phyloP scores from a whole-genome alignment of 2,329 filamentous ascomycete species.

The Apiospora rasikravindrae region DNA sequence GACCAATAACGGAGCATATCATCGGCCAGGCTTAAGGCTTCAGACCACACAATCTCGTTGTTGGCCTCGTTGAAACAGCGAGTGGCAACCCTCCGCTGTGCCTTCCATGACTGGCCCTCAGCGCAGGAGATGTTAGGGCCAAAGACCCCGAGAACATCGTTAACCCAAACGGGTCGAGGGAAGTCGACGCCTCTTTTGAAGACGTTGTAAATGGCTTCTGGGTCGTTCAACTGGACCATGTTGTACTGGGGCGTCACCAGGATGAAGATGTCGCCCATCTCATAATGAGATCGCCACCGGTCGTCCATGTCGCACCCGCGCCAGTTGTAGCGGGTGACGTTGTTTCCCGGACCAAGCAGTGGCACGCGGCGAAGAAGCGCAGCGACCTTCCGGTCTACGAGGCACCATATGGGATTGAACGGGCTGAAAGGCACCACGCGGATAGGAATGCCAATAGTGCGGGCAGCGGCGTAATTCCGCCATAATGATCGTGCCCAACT shows the following conservation, averaged over 20 bases:
- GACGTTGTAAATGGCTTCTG: slow-evolving; percentile 23
- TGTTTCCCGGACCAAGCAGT: neutral
- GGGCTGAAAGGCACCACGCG: neutral
- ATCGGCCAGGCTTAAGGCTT: slow-evolving; percentile 29
- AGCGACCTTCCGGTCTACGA: neutral
- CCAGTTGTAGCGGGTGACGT: slow-evolving; percentile 38
- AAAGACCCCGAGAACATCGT: neutral
- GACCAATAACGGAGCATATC: slow-evolving; percentile 39
- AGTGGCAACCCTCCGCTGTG: slow-evolving; percentile 33
- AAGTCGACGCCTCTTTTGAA: slow-evolving; percentile 26
- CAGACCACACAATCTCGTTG: slow-evolving; percentile 37
- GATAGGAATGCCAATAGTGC: neutral
- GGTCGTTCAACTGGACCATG: slow-evolving; percentile 26
- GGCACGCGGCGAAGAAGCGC: neutral
- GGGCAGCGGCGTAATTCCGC: neutral
- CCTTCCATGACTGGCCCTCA: slow-evolving; percentile 27
- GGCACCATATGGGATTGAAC: neutral
- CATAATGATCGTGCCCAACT: neutral
- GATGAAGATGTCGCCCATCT: slow-evolving; percentile 34
- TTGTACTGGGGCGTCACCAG: slow-evolving; percentile 26
- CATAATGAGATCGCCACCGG: slow-evolving; percentile 30
- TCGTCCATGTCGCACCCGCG: slow-evolving; percentile 37
- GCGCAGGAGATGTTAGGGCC: neutral
- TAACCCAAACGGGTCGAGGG: slow-evolving; percentile 24
- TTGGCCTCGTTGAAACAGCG: slow-evolving; percentile 38